Percentiles rank a stretch among this genome's conserved stretches.
Evolutionary conservation across 495 filamentous ascomycete species (phyloP).

Genomic region (Aspergillus sclerotioniger): DNA sequence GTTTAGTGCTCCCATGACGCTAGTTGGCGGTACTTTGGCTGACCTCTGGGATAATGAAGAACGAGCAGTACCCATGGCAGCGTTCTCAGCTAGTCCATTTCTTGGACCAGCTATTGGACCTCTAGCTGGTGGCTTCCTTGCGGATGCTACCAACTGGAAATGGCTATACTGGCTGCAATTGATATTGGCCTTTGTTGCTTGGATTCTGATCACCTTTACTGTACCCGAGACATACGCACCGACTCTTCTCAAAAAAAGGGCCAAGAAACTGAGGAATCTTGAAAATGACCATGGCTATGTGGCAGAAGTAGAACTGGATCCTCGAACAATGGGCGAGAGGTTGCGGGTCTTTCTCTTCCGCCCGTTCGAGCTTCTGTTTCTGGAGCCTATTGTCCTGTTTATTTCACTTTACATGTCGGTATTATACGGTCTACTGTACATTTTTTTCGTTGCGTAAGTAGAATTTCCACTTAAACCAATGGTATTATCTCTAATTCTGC

Average conservation of each 20-base stretch:
- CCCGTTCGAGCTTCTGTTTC: conserved; percentile 77
- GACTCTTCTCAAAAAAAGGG: conserved; percentile 62
- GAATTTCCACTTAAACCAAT: not conserved
- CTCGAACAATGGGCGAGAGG: conserved; percentile 60
- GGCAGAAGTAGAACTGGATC: conserved; percentile 71
- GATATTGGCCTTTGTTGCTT: conserved; percentile 64
- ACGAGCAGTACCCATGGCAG: conserved; percentile 81
- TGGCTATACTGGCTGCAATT: conserved; percentile 87
- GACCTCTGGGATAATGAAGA: conserved; percentile 82
- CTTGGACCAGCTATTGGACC: conserved; percentile 72
- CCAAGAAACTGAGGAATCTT: conserved; percentile 62
- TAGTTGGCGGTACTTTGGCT: conserved; percentile 77
- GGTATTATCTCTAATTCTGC: conserved; percentile 11
- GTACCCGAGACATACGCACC: conserved; percentile 81
- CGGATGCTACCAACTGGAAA: conserved; percentile 67
- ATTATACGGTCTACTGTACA: conserved; percentile 75
- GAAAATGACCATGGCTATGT: conserved; percentile 65
- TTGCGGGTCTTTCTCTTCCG: conserved; percentile 67
- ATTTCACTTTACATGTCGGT: conserved; percentile 78
- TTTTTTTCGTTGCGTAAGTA: conserved; percentile 70
- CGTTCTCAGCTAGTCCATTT: conserved; percentile 77
- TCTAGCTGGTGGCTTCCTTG: conserved; percentile 72
- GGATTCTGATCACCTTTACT: conserved; percentile 72
- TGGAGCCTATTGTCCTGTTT: conserved; percentile 75
- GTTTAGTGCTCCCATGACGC: conserved; percentile 79